Base-by-base conservation (phyloP, 2,329 filamentous ascomycete genomes). In the Amauroascus verrucosus region DNA sequence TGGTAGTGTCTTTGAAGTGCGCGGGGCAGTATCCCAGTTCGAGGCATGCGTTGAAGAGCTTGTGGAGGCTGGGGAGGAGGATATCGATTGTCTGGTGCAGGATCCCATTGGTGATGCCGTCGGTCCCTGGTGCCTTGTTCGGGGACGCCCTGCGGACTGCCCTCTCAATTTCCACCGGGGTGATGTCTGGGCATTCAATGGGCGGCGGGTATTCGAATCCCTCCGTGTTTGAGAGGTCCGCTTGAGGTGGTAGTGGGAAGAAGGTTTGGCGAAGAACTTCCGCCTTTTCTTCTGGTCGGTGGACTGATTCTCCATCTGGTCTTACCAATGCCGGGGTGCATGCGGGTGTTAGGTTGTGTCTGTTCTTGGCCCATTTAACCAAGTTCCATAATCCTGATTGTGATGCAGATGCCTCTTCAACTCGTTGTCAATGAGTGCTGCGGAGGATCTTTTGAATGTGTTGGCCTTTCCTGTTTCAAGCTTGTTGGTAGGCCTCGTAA, bases 381-480 rank as follows among this genome's bases (percentile, higher is more conserved):
- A n/a, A n/a, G n/a, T n/a, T n/a, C n/a, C n/a, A n/a, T n/a, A n/a
- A n/a, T n/a, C n/a, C n/a, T n/a, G n/a, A n/a, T n/a, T n/a, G n/a
- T n/a, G n/a, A n/a, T n/a, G n/a, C n/a, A n/a, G n/a, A n/a, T n/a
- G n/a, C 51, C 44, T 45, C 49, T 53, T 63, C 57, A 18, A 66
- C 60, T 22, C 55, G 45, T 6, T 57, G 54, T 35, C 62, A 60
- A 51, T 64, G 58, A 13, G 52, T 60, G 26, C 38, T 37, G 1
- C 40, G 22, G 6, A 60, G 53, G 14, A 51, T 30, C 48, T 62
- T 62, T 14, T 57, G 56, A 41, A 64, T 58, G 2, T 57, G 53
- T 20, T 60, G 58, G 20, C 56, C 58, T 53, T 65, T 66, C 11
- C 45, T 22, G 54, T 66, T 66, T n/a, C 60, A 60, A 5, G 57